phyloP scores from a whole-genome alignment of 1,284 basidiomycete species.

The Puccinia novopanici region DNA sequence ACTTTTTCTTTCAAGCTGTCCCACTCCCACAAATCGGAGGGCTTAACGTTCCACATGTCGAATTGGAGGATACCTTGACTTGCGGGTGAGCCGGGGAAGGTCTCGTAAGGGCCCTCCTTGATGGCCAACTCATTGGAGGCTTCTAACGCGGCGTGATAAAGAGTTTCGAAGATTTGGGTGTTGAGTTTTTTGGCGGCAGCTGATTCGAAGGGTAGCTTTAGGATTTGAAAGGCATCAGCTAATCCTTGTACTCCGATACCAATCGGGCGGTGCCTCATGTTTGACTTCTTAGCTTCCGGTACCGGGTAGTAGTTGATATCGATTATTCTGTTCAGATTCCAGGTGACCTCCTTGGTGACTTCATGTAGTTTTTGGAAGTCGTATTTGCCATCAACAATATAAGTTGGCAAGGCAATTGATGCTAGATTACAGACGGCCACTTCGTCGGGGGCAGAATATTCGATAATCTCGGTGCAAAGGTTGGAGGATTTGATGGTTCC shows the following conservation, averaged over 20 bases:
- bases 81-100: conserved; percentile 88
- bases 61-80: conserved; percentile 86
- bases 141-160: conserved; percentile 94
- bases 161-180: conserved; percentile 96
- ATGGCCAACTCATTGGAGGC: conserved; percentile 86
- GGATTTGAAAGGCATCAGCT: conserved; percentile 96
- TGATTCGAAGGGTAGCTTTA: conserved; percentile 94
- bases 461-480: conserved; percentile 97
- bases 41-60: conserved; percentile 92
- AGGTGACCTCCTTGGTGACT: conserved; percentile 82
- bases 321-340: conserved; percentile 92
- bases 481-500: conserved; percentile 99
- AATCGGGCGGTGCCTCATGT: conserved; percentile 97
- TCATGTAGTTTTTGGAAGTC: conserved; percentile 95
- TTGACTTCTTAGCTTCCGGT: conserved; percentile 83
- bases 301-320: conserved; percentile 92
- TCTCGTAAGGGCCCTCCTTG: conserved; percentile 81
- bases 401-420: conserved; percentile 83
- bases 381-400: conserved; percentile 59
- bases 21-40: conserved; percentile 97
- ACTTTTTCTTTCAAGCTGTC: conserved; percentile 81
- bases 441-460: conserved; percentile 97
- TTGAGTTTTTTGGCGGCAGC: conserved; percentile 84
- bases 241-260: conserved; percentile 98
- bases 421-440: conserved; percentile 99